Evolutionary conservation across 2,329 filamentous ascomycete species (phyloP), one percentile per base, ranked within the genome.

Genomic region (Curvularia spicifera): DNA sequence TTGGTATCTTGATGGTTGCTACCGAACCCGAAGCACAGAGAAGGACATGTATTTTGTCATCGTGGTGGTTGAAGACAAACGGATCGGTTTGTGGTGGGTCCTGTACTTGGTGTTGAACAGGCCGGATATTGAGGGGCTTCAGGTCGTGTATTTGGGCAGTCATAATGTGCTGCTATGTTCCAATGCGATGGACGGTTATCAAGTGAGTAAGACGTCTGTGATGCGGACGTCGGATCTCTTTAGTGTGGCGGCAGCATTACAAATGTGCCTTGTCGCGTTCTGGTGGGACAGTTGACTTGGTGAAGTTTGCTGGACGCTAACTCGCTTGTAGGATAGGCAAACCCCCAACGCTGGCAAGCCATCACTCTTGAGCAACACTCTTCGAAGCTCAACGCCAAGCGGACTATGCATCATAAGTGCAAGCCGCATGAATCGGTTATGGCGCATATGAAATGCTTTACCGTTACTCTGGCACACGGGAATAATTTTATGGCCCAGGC

Each of bases 1-100:
- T 73, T 1, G 81, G 80, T 56, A 83, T 76, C 73, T 97, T 97
- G 71, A 97, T 96, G 6, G 91, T 92, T 13, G 93, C 93, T n/a
- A 96, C 91, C 0, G 90, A 89, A 48, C 89, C 89, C 31, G 84
- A 88, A 39, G 87, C 86, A 37, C 85, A 87, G 42, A 91, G 82
- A 15, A 92, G 81, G 51, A 90, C 79, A 71, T 90, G 87, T 12
- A 77, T 78, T 69, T 69, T 75, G 18, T 61, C 66, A 66, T 75
- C 72, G 28, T 63, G 61, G 29, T 71, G 68, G 6, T 73, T 65
- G 31, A 76, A 66, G 6, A 56, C 61, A 56, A 70, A 66, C 1
- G 71, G 63, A 28, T 67, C 64, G 40, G 42, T 42, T 35, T 51
- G 59, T 3, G 51, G 60, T 26, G 64, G 56, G 42, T 66, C 58